phyloP scores from a whole-genome alignment of 352 stramenopile species.

The Blastocystis sp. region DNA sequence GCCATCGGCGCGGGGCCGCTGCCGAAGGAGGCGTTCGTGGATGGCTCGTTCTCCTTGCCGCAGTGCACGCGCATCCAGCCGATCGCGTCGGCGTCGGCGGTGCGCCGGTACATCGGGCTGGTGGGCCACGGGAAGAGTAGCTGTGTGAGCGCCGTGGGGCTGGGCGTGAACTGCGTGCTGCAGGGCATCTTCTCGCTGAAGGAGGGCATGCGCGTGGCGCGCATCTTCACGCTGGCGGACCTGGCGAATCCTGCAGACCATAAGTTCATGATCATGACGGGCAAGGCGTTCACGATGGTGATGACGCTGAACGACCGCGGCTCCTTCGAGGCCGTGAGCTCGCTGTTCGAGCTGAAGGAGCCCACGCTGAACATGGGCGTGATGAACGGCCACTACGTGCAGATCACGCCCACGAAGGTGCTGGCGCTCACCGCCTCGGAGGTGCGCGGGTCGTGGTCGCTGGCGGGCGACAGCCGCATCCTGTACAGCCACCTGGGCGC shows the following conservation, averaged over 20 bases:
- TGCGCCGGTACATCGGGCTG: neutral
- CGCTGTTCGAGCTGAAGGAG: neutral
- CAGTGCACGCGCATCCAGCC: neutral
- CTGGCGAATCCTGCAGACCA: neutral
- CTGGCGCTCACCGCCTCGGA: neutral
- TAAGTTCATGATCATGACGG: conserved; percentile 7
- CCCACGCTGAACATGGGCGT: conserved; percentile 32
- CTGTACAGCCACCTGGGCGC: conserved; percentile 1
- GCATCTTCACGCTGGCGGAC: conserved; percentile 29
- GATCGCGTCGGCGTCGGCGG: neutral
- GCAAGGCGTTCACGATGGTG: neutral
- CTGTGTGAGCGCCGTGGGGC: neutral
- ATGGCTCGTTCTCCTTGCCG: neutral
- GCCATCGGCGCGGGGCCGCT: neutral
- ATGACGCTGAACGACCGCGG: conserved; percentile 3
- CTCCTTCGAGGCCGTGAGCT: neutral
- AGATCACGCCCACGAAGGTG: conserved; percentile 38
- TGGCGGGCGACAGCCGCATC: neutral
- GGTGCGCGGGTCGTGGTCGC: conserved; percentile 5
- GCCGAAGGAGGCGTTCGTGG: neutral
- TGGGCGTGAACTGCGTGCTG: conserved; percentile 17
- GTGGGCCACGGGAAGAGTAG: neutral
- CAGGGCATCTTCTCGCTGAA: conserved; percentile 14
- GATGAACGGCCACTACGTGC: conserved; percentile 15
- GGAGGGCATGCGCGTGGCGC: neutral